These are phyloP conservation scores for Phytophthora citricola DNA, from an alignment of 352 stramenopile species.

Conservation along the genomic window DNA sequence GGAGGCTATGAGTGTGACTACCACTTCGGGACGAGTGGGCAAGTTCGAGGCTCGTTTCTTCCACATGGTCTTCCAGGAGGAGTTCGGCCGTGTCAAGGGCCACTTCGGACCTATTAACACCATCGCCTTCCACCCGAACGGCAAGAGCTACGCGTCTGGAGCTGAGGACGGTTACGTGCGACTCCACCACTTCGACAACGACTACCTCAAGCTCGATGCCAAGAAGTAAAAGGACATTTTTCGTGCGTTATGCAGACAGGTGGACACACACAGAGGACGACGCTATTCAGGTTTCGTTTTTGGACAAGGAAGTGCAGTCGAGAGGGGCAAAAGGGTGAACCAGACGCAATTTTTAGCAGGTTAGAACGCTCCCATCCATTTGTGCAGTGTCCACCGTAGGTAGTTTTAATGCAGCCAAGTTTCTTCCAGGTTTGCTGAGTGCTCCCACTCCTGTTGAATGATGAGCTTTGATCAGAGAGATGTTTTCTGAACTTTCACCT, in stretches of 20 bases:
- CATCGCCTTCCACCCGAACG: slow-evolving; percentile 98
- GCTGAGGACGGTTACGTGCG: slow-evolving; percentile 99
- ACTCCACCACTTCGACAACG: slow-evolving; percentile 98
- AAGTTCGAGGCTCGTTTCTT: slow-evolving; percentile 99
- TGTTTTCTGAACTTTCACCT: too few species aligned
- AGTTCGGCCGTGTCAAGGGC: slow-evolving; percentile 98
- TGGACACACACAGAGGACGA: slow-evolving; percentile 14
- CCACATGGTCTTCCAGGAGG: slow-evolving; percentile 98
- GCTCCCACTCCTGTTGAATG: too few species aligned
- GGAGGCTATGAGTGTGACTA: slow-evolving; percentile 99
- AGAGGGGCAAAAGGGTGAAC: not conserved
- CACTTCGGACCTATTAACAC: slow-evolving; percentile 99
- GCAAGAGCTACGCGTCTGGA: slow-evolving; percentile 98
- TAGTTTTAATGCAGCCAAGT: slow-evolving; percentile 48
- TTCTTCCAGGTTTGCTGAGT: slow-evolving; percentile 7
- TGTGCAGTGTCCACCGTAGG: slow-evolving; percentile 29
- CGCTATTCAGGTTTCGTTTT: not conserved
- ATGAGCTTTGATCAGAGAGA: too few species aligned
- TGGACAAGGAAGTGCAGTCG: slow-evolving; percentile 2
- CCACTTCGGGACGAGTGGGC: slow-evolving; percentile 91
- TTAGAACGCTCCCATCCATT: slow-evolving; percentile 18
- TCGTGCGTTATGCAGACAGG: slow-evolving; percentile 8
- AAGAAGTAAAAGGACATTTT: slow-evolving; percentile 25
- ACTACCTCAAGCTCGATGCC: slow-evolving; percentile 92
- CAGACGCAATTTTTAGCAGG: slow-evolving; percentile 15